Conservation (phyloP, 2,329 filamentous ascomycete species). For the Aspergillus pseudoterreus region DNA sequence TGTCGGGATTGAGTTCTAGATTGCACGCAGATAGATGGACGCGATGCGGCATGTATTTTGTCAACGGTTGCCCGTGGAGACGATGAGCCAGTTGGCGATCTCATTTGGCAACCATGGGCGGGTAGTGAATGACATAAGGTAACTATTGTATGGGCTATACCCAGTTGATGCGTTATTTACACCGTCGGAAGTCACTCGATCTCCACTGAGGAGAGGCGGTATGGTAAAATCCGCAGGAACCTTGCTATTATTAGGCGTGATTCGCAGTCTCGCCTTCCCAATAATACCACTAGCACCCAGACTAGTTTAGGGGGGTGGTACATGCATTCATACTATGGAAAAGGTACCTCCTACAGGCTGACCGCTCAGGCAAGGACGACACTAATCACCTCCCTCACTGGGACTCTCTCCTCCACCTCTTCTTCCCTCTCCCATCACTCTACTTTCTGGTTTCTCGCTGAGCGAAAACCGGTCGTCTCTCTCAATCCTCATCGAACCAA, state of each 20-base stretch:
- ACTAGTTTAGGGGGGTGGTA: background rate
- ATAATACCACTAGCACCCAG: background rate
- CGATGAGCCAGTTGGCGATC: conserved; percentile 10
- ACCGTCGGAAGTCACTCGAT: background rate
- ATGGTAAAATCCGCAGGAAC: background rate
- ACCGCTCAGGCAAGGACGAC: conserved; percentile 11
- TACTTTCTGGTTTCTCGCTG: conserved; percentile 30
- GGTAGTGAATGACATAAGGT: background rate
- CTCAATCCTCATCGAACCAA: background rate
- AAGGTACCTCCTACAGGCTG: conserved; percentile 11
- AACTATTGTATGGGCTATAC: background rate
- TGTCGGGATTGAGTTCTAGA: background rate
- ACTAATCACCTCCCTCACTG: background rate
- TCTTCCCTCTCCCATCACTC: conserved; percentile 11
- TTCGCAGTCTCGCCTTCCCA: background rate
- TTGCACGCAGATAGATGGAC: conserved; percentile 15
- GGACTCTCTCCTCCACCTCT: conserved; percentile 14
- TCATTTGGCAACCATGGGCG: background rate
- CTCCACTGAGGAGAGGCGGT: conserved; percentile 1
- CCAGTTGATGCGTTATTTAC: background rate
- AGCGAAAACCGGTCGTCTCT: conserved; percentile 30
- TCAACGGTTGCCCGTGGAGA: conserved; percentile 39
- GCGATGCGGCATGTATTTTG: conserved; percentile 13
- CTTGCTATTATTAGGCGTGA: background rate
- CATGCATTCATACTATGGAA: conserved; percentile 1